These are phyloP conservation scores for Colletotrichum australisinense DNA, from an alignment of 2,329 filamentous ascomycete genomes.

Conservation along the genomic window DNA sequence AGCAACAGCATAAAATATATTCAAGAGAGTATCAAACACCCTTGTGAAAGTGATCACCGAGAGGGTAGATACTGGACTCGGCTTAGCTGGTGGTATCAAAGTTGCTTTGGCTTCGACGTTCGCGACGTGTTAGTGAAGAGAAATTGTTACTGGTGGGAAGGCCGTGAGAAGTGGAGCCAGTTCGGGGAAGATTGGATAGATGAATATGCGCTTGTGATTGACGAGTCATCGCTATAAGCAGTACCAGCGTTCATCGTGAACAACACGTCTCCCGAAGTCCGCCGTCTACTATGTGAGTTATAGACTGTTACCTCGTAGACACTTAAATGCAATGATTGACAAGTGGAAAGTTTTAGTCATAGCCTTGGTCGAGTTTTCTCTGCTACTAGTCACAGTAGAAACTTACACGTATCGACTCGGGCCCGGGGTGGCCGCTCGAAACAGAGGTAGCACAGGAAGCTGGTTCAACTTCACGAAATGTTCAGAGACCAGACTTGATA, in stretches of 20 bases:
- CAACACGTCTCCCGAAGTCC: no score
- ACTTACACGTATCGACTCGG: no score
- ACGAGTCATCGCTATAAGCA: background rate
- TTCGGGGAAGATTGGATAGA: background rate
- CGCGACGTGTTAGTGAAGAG: background rate
- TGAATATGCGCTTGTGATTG: background rate
- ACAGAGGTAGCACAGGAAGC: background rate
- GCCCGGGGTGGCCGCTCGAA: no score
- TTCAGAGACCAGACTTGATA: background rate
- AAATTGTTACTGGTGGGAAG: background rate
- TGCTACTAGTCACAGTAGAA: no score
- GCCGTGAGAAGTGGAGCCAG: background rate
- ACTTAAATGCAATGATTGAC: no score
- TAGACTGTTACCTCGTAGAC: no score
- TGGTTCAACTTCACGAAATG: background rate
- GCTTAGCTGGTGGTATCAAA: background rate
- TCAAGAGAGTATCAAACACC: no score
- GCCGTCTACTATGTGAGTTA: no score
- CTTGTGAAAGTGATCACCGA: no score
- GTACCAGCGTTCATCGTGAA: background rate
- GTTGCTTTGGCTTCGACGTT: background rate
- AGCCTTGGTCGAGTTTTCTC: no score
- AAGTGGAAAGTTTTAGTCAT: no score
- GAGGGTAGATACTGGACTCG: accelerated
- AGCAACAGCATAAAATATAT: no score